phyloP scores from a whole-genome alignment of 2,329 filamentous ascomycete species.

The Fusarium sp. region DNA sequence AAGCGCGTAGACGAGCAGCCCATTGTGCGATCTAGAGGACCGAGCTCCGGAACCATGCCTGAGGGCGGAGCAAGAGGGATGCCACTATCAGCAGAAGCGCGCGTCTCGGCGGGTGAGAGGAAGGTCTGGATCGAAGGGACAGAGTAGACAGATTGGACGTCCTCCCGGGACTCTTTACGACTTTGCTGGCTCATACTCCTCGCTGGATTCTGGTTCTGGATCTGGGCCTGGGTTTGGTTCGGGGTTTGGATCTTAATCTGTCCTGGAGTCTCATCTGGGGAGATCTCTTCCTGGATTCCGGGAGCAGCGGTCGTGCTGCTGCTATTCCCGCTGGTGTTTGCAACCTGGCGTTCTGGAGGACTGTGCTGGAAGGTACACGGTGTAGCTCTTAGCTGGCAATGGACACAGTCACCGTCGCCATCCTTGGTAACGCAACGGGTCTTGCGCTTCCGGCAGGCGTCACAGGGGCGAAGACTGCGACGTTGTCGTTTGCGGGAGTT shows the following conservation, averaged over 20 bases:
- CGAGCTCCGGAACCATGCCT: conserved; percentile 31
- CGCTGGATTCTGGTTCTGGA: conserved; percentile 18
- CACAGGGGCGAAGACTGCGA: conserved; percentile 49
- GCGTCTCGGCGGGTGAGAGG: conserved; percentile 44
- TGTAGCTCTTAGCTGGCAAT: conserved; percentile 47
- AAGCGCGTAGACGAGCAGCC: conserved; percentile 45
- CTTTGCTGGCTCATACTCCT: conserved; percentile 31
- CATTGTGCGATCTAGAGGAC: conserved; percentile 41
- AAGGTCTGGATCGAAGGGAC: conserved; percentile 44
- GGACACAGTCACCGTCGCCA: conserved; percentile 46
- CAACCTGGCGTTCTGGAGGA: conserved; percentile 45
- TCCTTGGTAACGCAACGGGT: conserved; percentile 50
- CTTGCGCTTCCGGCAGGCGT: conserved; percentile 51
- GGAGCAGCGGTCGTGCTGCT: conserved; percentile 12
- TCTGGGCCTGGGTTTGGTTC: conserved; percentile 22
- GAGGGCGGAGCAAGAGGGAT: conserved; percentile 29
- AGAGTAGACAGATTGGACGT: conserved; percentile 39
- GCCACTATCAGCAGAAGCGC: conserved; percentile 43
- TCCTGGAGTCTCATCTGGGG: conserved; percentile 21
- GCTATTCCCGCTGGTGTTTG: conserved; percentile 30
- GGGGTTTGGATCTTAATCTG: conserved; percentile 11
- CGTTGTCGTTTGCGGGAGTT: conserved; percentile 47
- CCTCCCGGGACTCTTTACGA: conserved; percentile 44
- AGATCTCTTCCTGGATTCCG: conserved; percentile 35
- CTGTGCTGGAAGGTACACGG: conserved; percentile 49